These are phyloP conservation scores for Arthroderma uncinatum DNA, from an alignment of 2,329 filamentous ascomycete genomes.

Conservation along the genomic window DNA sequence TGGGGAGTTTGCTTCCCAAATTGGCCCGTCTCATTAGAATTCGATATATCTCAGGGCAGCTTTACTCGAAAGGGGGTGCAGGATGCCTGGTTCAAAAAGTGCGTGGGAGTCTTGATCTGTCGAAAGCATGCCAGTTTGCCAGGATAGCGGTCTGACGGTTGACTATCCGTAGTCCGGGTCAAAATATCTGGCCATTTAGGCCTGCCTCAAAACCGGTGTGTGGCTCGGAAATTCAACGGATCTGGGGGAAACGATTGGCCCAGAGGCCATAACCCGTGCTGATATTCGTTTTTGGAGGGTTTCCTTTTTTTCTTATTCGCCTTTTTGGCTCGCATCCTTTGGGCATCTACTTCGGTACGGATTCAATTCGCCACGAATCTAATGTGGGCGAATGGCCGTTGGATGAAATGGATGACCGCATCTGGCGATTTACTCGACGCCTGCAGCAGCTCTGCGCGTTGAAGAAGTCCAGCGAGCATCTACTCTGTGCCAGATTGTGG, in stretches of 20 bases:
- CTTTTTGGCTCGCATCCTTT: background rate
- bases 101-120: background rate
- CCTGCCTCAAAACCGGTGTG: background rate
- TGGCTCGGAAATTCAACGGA: constrained; percentile 1
- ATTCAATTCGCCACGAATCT: background rate
- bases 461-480: too few relatives aligned
- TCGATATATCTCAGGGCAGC: background rate
- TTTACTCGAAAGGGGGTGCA: background rate
- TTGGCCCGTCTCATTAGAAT: background rate
- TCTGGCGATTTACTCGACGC: background rate
- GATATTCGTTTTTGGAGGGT: background rate
- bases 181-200: background rate
- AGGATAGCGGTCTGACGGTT: background rate
- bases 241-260: background rate
- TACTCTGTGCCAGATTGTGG: too few relatives aligned
- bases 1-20: background rate
- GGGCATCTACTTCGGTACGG: background rate
- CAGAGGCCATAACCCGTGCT: background rate
- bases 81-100: background rate
- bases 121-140: background rate
- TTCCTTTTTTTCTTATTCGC: constrained; percentile 3
- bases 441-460: background rate
- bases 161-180: background rate
- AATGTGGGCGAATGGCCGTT: background rate
- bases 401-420: background rate